Percentiles rank a stretch among this genome's conserved stretches.
These are phyloP conservation scores for Plantago coronopus DNA, from an alignment of 305 asterid species.

Conservation along the genomic window DNA sequence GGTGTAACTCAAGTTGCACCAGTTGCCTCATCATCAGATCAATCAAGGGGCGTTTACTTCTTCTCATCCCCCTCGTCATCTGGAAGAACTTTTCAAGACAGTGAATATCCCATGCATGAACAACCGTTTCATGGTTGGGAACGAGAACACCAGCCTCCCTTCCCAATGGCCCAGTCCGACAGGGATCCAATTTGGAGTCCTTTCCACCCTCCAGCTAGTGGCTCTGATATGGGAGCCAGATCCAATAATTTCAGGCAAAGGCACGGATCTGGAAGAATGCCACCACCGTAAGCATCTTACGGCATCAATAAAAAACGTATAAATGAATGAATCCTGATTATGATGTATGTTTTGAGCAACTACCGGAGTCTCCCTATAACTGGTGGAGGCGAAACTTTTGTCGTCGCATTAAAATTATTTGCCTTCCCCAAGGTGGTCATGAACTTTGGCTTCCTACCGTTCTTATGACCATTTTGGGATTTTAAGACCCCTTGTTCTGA, in stretches of 20 bases:
- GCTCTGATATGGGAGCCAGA: constrained; percentile 40
- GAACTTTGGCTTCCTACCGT: too few species aligned
- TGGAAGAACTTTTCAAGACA: constrained; percentile 56
- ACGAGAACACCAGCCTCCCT: constrained; percentile 44
- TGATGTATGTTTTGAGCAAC: too few species aligned
- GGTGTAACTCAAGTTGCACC: constrained; percentile 24
- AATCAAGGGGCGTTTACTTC: constrained; percentile 44
- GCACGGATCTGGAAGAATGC: constrained; percentile 64
- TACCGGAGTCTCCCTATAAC: too few species aligned
- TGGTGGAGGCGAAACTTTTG: too few species aligned
- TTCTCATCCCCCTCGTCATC: constrained; percentile 50
- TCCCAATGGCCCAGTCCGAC: constrained; percentile 38
- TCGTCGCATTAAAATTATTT: too few species aligned
- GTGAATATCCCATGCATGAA: constrained; percentile 39
- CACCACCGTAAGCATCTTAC: background rate
- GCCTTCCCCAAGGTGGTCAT: too few species aligned
- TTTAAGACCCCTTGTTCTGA: too few species aligned
- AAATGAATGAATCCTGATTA: too few species aligned
- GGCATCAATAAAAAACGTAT: too few species aligned
- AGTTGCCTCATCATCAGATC: constrained; percentile 52
- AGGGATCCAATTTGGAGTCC: constrained; percentile 68
- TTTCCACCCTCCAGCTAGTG: constrained; percentile 43
- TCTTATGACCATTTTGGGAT: too few species aligned
- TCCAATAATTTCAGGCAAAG: constrained; percentile 49
- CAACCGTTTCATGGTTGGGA: constrained; percentile 45